Evolutionary conservation across 768 basidiomycete species (phyloP), one percentile per base, ranked within the genome.

Genomic region (Kwoniella dejecticola): DNA sequence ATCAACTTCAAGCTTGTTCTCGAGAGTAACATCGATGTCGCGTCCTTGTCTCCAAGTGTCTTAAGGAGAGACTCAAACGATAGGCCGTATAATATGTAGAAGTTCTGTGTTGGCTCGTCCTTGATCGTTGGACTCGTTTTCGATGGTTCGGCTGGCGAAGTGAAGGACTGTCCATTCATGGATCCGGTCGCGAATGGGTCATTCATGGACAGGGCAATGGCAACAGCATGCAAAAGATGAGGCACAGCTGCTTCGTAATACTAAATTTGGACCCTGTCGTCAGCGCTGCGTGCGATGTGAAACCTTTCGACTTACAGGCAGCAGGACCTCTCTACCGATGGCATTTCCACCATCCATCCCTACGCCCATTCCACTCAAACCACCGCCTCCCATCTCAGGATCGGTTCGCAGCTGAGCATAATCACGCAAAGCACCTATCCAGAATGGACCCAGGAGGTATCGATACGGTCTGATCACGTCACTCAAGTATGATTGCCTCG

Each of bases 81-180:
- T n/a, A 98, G 84, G 11, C 95, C 94, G 74, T 95, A 97, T 4
- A 96, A 75, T 11, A 90, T 84, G 79, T 88, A 92, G 81, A 97
- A 99, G 79, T 90, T 86, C 11, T 86, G 64, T 6, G 54, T 54
- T 8, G 75, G 74, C 31, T 72, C 66, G 17, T 64, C 60, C 19
- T 60, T 54, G 47, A 62, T 52, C 3, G 57, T 12, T 1, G 65
- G 63, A 10, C 13, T 23, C 8, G 26, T 21, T 3, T 60, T 31
- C 12, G 59, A 11, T 1, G 69, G 64, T 31, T 50, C 44, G 4
- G 60, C 50, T n/a, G 58, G 50, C 4, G 71, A 58, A 17, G 69
- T 57, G 54, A 66, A 68, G 3, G 56, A 52, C 41, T 70, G 67
- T 41, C 74, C 92, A 72, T 93, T 87, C 84, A 98, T 89, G 0